Conservation (phyloP, 345 rosid species). For the Acer saccharum region DNA sequence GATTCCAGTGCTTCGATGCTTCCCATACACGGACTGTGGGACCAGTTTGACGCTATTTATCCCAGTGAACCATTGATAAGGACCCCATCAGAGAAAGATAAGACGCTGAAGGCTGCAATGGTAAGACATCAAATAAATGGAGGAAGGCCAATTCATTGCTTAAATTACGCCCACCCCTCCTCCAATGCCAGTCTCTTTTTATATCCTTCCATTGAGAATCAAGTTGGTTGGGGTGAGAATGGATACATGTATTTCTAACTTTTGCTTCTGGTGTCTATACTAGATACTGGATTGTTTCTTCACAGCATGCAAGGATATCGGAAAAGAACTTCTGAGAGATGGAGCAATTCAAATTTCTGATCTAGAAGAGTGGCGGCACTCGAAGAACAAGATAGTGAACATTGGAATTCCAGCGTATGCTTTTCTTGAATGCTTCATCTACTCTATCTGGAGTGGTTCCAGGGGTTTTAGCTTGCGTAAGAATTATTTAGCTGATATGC, state of each 20-base stretch:
- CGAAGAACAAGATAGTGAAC: background rate
- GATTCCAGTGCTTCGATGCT: slow-evolving; percentile 5
- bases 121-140: slow-evolving; percentile 12
- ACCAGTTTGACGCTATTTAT: slow-evolving; percentile 16
- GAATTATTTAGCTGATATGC: background rate
- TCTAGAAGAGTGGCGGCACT: background rate
- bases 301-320: background rate
- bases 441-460: background rate
- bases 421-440: background rate
- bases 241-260: background rate
- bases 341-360: background rate
- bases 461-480: background rate
- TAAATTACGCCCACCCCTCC: background rate
- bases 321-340: background rate
- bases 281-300: background rate
- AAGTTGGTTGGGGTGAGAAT: background rate
- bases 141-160: background rate
- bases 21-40: slow-evolving; percentile 16
- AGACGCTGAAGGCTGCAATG: slow-evolving; percentile 14
- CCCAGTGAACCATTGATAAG: slow-evolving; percentile 10
- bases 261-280: background rate
- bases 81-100: slow-evolving; percentile 9
- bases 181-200: background rate
- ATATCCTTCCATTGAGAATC: background rate
- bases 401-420: background rate